phyloP scores from a whole-genome alignment of 768 basidiomycete genomes.

The Nevesoporus exiguus region DNA sequence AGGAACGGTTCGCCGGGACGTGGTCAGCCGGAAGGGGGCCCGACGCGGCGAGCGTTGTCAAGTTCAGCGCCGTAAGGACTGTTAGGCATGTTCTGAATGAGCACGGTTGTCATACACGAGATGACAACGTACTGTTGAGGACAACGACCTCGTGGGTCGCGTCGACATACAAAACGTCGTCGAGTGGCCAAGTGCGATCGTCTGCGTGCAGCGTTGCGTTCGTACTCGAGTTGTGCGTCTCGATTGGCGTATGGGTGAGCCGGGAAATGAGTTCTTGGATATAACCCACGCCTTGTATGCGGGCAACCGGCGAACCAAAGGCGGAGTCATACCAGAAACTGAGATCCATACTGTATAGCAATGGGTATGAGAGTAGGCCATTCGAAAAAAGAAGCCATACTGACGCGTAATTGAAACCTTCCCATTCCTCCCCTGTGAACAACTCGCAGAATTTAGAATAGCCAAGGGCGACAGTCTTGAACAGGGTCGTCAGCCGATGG shows the following conservation, averaged over 20 bases:
- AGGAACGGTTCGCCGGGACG: conserved; percentile 61
- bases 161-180: conserved; percentile 77
- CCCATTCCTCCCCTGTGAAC: conserved; percentile 91
- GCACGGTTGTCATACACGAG: background rate
- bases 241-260: conserved; percentile 71
- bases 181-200: conserved; percentile 64
- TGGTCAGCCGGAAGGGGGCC: conserved; percentile 77
- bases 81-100: conserved; percentile 1
- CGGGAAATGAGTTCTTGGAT: conserved; percentile 81
- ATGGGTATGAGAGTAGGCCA: background rate
- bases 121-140: conserved; percentile 57
- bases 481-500: background rate
- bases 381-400: conserved; percentile 23
- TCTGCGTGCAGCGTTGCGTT: conserved; percentile 79
- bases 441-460: conserved; percentile 90
- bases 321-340: conserved; percentile 56
- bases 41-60: conserved; percentile 65
- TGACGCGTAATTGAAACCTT: conserved; percentile 84
- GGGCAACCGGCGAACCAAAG: conserved; percentile 78
- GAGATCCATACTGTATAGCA: conserved; percentile 16
- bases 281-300: conserved; percentile 76
- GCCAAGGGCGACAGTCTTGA: conserved; percentile 83
- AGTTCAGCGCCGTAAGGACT: conserved; percentile 84
- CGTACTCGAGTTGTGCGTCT: conserved; percentile 72
- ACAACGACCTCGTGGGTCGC: conserved; percentile 92